Conservation (phyloP, 2,329 filamentous ascomycete genomes). For the Verticillium nonalfalfae region DNA sequence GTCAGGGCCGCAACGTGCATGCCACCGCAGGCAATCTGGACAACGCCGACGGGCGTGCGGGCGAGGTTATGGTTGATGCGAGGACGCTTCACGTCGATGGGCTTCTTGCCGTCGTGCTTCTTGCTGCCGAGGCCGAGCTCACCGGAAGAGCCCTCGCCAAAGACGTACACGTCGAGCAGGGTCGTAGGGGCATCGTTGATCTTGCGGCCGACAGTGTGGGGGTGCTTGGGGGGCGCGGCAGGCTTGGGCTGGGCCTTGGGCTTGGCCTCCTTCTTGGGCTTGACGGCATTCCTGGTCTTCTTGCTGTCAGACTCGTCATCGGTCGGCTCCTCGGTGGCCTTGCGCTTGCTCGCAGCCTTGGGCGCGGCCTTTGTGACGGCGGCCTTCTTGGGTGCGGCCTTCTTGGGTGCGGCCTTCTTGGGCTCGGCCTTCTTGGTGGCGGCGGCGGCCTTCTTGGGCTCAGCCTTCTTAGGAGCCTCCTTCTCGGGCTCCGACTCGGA, state of each 20-base stretch:
- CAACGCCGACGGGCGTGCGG: constrained; percentile 54
- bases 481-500: not conserved
- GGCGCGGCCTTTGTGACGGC: not conserved
- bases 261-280: constrained; percentile 55
- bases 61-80: constrained; percentile 58
- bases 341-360: constrained; percentile 5
- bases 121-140: constrained; percentile 74
- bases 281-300: constrained; percentile 20
- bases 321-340: not conserved
- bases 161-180: constrained; percentile 69
- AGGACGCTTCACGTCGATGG: constrained; percentile 69
- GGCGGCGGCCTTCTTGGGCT: constrained; percentile 8
- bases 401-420: no score
- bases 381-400: constrained; percentile 4
- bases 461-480: constrained; percentile 12
- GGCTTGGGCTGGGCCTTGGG: constrained; percentile 28
- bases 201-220: constrained; percentile 16
- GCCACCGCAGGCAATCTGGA: constrained; percentile 70
- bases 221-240: constrained; percentile 8
- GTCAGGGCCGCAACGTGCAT: constrained; percentile 79
- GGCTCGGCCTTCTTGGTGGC: not conserved
- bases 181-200: constrained; percentile 55
- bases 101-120: constrained; percentile 50
- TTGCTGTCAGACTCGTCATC: constrained; percentile 11
- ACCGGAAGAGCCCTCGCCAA: constrained; percentile 73